Percentiles rank a stretch among this genome's conserved stretches.
These are phyloP conservation scores for Penicillium crystallinum DNA, from an alignment of 495 filamentous ascomycete genomes.

Conservation along the genomic window DNA sequence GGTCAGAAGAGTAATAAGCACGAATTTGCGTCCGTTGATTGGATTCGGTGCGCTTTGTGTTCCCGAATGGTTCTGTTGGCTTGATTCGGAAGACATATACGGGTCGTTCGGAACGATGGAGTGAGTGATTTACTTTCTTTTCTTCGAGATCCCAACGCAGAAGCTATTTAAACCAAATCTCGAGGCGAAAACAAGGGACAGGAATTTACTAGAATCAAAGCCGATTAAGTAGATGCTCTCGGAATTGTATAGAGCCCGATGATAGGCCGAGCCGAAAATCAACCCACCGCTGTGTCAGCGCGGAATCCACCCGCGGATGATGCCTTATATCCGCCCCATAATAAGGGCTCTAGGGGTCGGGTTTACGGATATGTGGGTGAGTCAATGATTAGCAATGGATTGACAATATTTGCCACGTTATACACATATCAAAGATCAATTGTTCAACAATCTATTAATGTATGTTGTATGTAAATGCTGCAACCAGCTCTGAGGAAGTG, in stretches of 20 bases:
- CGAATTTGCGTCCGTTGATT: conserved; percentile 2
- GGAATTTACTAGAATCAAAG: neutral
- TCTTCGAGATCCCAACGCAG: neutral
- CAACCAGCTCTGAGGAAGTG: neutral
- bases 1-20: conserved; percentile 12
- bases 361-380: conserved; percentile 2
- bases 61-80: neutral
- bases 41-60: neutral
- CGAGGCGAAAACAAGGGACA: neutral
- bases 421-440: neutral
- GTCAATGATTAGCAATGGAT: neutral
- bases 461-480: neutral
- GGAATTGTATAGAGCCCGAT: conserved; percentile 11
- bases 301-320: conserved; percentile 21
- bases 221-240: neutral
- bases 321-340: neutral
- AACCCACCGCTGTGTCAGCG: conserved; percentile 18
- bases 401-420: too few relatives aligned
- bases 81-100: conserved; percentile 25
- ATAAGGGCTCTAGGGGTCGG: neutral
- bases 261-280: conserved; percentile 14
- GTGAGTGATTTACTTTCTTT: neutral
- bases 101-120: neutral
- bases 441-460: conserved; percentile 6
- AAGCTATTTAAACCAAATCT: neutral